Evolutionary conservation across 2,329 filamentous ascomycete species (phyloP).

Genomic region (Neurospora sp.): DNA sequence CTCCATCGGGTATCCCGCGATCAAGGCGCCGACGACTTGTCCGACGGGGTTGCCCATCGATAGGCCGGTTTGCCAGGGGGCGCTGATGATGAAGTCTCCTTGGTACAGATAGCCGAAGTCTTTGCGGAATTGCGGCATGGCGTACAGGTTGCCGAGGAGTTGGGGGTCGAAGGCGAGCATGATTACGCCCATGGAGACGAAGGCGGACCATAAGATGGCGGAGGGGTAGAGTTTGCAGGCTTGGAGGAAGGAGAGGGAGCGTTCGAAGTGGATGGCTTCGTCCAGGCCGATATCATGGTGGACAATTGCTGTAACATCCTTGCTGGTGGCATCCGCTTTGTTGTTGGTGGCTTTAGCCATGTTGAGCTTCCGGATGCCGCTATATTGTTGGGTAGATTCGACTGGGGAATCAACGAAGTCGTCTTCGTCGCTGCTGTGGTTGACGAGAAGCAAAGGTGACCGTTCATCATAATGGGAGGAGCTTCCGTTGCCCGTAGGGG

Average conservation of each 20-base stretch:
- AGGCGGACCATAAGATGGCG: slow-evolving; percentile 44
- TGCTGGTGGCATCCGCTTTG: not conserved
- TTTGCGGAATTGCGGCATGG: slow-evolving; percentile 44
- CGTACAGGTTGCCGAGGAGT: slow-evolving; percentile 52
- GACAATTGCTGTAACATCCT: no score
- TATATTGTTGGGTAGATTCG: no score
- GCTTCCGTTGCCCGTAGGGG: not conserved
- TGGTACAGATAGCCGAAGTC: slow-evolving; percentile 45
- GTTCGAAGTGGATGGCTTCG: slow-evolving; percentile 30
- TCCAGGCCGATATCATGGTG: slow-evolving; percentile 1
- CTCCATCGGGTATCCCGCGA: slow-evolving; percentile 37
- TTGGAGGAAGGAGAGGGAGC: slow-evolving; percentile 28
- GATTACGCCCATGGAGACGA: slow-evolving; percentile 49
- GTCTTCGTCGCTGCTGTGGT: not conserved
- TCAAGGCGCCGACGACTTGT: slow-evolving; percentile 44
- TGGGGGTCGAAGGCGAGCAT: slow-evolving; percentile 57
- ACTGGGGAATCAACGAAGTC: not conserved
- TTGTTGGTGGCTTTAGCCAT: not conserved
- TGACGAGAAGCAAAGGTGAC: not conserved
- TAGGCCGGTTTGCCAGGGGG: slow-evolving; percentile 36
- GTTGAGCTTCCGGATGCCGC: not conserved
- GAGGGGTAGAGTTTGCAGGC: slow-evolving; percentile 33
- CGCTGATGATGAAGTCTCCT: slow-evolving; percentile 28
- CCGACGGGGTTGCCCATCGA: slow-evolving; percentile 46
- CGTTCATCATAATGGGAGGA: not conserved